A percentile compares a stretch with the other conserved stretches of the same genome.
Evolutionary conservation across 2,329 filamentous ascomycete genomes (phyloP).

Genomic region (Epichloe hybrida): DNA sequence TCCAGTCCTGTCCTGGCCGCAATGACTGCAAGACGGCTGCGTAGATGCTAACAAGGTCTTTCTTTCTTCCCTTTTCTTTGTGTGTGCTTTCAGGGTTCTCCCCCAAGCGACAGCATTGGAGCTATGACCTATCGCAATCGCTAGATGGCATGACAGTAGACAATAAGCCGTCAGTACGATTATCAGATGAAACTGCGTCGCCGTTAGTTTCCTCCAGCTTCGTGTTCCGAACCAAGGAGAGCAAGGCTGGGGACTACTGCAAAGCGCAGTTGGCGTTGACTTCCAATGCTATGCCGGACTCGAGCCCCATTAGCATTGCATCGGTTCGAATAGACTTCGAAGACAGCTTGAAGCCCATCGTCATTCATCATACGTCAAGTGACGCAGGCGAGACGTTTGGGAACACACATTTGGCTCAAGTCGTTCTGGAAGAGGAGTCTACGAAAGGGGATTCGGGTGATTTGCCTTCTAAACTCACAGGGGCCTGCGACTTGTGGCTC

Average conservation of each 20-base stretch:
- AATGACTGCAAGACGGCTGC: too few species aligned
- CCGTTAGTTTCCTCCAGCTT: slow-evolving; percentile 43
- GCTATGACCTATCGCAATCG: slow-evolving; percentile 45
- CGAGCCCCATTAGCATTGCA: slow-evolving; percentile 37
- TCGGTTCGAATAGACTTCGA: slow-evolving; percentile 41
- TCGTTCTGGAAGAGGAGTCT: slow-evolving; percentile 18
- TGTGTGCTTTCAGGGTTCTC: slow-evolving; percentile 34
- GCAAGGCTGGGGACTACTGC: slow-evolving; percentile 47
- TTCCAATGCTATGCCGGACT: slow-evolving; percentile 40
- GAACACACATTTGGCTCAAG: slow-evolving; percentile 8
- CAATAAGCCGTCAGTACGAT: slow-evolving; percentile 33
- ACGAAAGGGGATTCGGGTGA: slow-evolving; percentile 12
- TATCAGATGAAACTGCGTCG: slow-evolving; percentile 37
- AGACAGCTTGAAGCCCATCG: slow-evolving; percentile 42
- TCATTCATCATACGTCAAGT: slow-evolving; percentile 30
- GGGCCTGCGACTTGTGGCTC: slow-evolving; percentile 51
- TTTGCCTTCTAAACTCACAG: slow-evolving; percentile 30
- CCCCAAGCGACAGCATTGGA: slow-evolving; percentile 39
- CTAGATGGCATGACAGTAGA: slow-evolving; percentile 34
- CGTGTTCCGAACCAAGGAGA: slow-evolving; percentile 42
- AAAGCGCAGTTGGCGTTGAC: slow-evolving; percentile 43
- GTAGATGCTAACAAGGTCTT: too few species aligned
- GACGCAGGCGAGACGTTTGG: slow-evolving; percentile 6
- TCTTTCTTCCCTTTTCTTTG: too few species aligned
- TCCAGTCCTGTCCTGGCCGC: slow-evolving; percentile 4